These are phyloP conservation scores for Saccharomycopsis sp. DNA, from an alignment of 805 yeast species.

Conservation along the genomic window DNA sequence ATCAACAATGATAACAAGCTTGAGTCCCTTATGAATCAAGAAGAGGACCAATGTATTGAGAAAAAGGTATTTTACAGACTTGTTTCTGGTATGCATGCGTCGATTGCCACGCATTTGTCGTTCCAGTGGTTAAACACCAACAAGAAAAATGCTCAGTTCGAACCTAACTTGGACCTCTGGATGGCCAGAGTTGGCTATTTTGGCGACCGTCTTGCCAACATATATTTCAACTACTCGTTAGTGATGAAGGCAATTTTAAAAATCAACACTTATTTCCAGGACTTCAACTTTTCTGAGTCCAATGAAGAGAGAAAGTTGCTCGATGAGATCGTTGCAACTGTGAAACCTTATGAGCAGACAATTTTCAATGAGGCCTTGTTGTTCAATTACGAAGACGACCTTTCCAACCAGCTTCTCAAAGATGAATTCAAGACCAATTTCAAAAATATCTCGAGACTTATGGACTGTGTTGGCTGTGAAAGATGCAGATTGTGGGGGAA, in stretches of 20 bases:
- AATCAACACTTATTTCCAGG: conserved; percentile 45
- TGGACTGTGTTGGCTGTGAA: conserved; percentile 99
- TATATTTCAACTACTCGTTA: conserved; percentile 88
- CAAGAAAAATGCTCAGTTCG: conserved; percentile 68
- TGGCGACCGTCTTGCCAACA: conserved; percentile 83
- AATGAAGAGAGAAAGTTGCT: conserved; percentile 40
- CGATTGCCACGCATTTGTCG: conserved; percentile 87
- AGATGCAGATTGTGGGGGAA: conserved; percentile 98
- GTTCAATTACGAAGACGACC: conserved; percentile 38
- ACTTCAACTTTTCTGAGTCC: conserved; percentile 41
- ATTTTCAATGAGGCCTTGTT: conserved; percentile 46
- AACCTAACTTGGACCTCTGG: conserved; percentile 74
- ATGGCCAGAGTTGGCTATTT: conserved; percentile 84
- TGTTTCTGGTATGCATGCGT: conserved; percentile 90
- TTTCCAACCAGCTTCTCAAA: conserved; percentile 46
- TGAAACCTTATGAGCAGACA: conserved; percentile 27
- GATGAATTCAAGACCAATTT: conserved; percentile 83
- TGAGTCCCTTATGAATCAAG: conserved; percentile 26
- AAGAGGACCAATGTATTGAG: conserved; percentile 63
- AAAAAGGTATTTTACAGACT: conserved; percentile 83
- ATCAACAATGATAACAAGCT: conserved; percentile 8
- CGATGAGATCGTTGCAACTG: conserved; percentile 32
- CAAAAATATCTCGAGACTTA: conserved; percentile 81
- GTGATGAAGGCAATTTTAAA: conserved; percentile 77
- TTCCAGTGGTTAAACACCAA: conserved; percentile 63